Evolutionary conservation across 1,139 yeast genomes (phyloP), one percentile per base, ranked within the genome.

Genomic region (Debaryomyces coudertii): DNA sequence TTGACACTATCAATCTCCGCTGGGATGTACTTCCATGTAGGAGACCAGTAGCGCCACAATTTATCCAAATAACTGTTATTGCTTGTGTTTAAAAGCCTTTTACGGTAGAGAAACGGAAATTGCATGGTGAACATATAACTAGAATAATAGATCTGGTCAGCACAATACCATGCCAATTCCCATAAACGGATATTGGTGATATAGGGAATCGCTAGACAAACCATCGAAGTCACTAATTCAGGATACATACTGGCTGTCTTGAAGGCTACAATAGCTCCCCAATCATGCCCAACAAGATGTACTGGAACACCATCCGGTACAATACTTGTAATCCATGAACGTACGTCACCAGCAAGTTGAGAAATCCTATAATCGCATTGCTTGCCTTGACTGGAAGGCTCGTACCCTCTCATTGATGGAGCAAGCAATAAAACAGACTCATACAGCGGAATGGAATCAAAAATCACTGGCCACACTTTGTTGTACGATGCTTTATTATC

Each of bases 111-210:
- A 14, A 40, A 47, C 9, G 60, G 47, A 28, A 53, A 44, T 47
- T 73, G 77, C 79, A 74, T 73, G 1, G 75, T 69, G n/a, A 72
- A 43, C 59, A 74, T 66, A 53, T 74, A 74, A 33, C 69, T 58
- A 42, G 74, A 70, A 31, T 56, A 53, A 56, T 66, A 74, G 3
- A 69, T 23, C 54, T 74, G 79, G 43, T 54, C 57, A 1, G 77
- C 78, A 9, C 61, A 62, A 42, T 63, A 53, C 62, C 62, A 62
- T 14, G 65, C 43, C 5, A 63, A 44, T 12, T 67, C 69, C 66
- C 67, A 65, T 2, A 53, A 28, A 5, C 57, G 56, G 35, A 73
- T 43, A 37, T 66, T 66, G 5, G 64, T 47, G 15, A 72, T 40
- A 44, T 68, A 69, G 1, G 79, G 79, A 47, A 74, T 73, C 5